Evolutionary conservation across 768 basidiomycete genomes (phyloP), one percentile per base, ranked within the genome.

Genomic region (Mycena latifolia): DNA sequence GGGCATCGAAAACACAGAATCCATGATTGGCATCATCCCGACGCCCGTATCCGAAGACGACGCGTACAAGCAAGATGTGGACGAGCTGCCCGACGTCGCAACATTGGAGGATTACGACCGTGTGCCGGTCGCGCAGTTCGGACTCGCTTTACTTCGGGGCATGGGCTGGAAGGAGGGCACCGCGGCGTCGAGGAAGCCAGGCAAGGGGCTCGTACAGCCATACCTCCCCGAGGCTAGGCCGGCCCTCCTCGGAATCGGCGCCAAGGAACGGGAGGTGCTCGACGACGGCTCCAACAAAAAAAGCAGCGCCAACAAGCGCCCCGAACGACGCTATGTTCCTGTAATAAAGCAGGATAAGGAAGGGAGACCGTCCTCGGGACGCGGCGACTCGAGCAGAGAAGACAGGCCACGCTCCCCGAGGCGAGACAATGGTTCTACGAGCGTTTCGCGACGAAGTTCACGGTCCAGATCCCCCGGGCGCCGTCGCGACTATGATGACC

Each of bases 91-190:
- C 0, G 92, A 92, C 9, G 77, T 78, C 56, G 89, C 96, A 1
- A 89, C 92, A 0, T 78, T 93, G 20, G 90, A 93, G 0, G 97
- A 96, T 77, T 99, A 99, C 74, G 88, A 88, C 37, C 91, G 95
- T 22, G 88, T 98, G 0, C 98, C 98, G 0, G 90, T 99, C 18
- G 90, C 92, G 7, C 92, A 94, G 61, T 99, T 99, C 70, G 97
- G 98, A 8, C 90, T 92, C 6, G 98, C 98, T 9, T 86, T 99
- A 71, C 83, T 98, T 5, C 87, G 96, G 48, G 97, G 97, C 0
- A 99, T 99, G 98, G 96, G 96, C 3, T 98, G 95, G 95, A 93
- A 93, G 65, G 89, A 92, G 37, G 92, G 93, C 0, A 86, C 86
- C 5, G 88, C 90, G 5, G 93, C 93, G 3, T 84, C 89, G 25